phyloP scores from a whole-genome alignment of 2,329 filamentous ascomycete genomes.

The Sporothrix dimorphospora region DNA sequence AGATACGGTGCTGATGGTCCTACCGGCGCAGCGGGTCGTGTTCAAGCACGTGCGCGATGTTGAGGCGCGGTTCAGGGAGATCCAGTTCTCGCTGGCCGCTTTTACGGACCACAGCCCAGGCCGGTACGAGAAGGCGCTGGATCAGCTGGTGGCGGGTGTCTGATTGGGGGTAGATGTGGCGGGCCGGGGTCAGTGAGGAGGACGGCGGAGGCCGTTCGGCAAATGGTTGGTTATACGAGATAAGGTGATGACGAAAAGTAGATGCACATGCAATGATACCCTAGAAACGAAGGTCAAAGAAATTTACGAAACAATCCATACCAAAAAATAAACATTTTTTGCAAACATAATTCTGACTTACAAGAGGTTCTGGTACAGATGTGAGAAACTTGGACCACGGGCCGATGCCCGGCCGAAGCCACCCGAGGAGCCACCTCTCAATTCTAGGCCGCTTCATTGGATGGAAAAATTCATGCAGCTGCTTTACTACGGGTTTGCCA shows the following conservation, averaged over 20 bases:
- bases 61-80: slow-evolving; percentile 69
- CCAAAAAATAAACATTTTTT: too few relatives aligned
- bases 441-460: neutral
- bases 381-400: neutral
- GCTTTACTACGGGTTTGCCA: neutral
- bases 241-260: neutral
- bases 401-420: neutral
- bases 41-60: slow-evolving; percentile 73
- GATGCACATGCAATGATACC: slow-evolving; percentile 3
- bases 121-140: slow-evolving; percentile 71
- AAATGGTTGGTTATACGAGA: neutral
- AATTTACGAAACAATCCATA: neutral
- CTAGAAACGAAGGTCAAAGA: neutral
- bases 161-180: neutral
- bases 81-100: slow-evolving; percentile 73
- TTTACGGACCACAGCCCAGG: slow-evolving; percentile 75
- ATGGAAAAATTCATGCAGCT: neutral
- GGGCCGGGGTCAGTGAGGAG: neutral
- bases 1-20: slow-evolving; percentile 34
- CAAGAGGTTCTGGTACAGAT: neutral
- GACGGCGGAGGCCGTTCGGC: neutral
- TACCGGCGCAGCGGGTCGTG: slow-evolving; percentile 69
- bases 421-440: neutral
- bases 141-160: slow-evolving; percentile 50
- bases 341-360: neutral